Base-by-base conservation (phyloP, 2,329 filamentous ascomycete species). In the Nigrospora oryzae region DNA sequence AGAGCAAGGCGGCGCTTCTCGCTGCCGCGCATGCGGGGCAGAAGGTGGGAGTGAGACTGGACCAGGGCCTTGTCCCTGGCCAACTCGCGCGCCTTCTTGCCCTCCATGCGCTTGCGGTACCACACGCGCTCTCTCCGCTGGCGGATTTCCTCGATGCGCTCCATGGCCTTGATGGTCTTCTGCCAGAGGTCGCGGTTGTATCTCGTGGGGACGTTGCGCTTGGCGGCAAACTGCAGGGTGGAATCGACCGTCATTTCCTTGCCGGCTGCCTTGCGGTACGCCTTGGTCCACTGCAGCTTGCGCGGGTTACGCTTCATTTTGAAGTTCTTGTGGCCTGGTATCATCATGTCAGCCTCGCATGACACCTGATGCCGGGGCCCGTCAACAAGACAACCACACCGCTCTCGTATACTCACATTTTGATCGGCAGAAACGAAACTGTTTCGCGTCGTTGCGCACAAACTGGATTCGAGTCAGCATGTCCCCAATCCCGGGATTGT, bases 251-350 rank as follows among this genome's bases (percentile, higher is more conserved):
- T 86, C 88, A 95, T 81, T 63, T 71, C 67, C 64, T 83, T 65
- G 42, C 36, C 88, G 46, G 86, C 84, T 15, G 84, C 80, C 63
- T 84, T 84, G 61, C 89, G 85, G 77, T 90, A 91, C 43, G 88
- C 83, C 75, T 96, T 95, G 51, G 91, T 96, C 93, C 91, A 96
- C 69, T 89, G 93, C 57, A 97, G 80, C 69, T 96, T 95, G 64
- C 91, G 83, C 33, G 91, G 90, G 71, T 97, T 96, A 55, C 93
- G 84, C 85, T 95, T 95, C 88, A 95, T 95, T 49, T 56, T 56
- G 49, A 56, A 57, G 49, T 55, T 55, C 47, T 54, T 54, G 51
- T 56, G 53, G 50, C 53, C 35, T 36, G 35, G 35, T 36, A 17
- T n/a, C 35, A 13, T 36, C 35, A 17, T 5, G 17, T 36, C 35